Evolutionary conservation across 2,329 filamentous ascomycete genomes (phyloP).

Genomic region (Arthroderma uncinatum): DNA sequence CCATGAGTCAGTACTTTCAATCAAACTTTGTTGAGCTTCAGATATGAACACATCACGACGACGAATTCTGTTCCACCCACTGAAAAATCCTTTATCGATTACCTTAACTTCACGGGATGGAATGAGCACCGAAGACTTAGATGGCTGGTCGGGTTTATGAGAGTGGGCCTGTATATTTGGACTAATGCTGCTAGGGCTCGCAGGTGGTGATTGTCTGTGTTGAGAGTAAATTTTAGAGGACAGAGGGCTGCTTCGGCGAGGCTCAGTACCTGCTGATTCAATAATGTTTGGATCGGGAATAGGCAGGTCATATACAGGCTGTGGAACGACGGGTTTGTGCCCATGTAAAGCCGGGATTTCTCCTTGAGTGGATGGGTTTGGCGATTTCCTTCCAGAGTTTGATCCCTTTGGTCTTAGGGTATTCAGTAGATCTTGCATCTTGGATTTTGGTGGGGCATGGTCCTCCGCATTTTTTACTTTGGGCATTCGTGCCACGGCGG

Average conservation of each 20-base stretch:
- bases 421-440: background rate
- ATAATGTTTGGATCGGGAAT: background rate
- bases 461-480: background rate
- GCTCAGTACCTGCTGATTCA: background rate
- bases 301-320: too few species aligned
- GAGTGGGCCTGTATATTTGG: background rate
- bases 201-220: background rate
- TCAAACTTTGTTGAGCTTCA: slow-evolving; percentile 39
- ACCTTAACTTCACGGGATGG: background rate
- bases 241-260: background rate
- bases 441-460: background rate
- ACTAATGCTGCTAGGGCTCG: background rate
- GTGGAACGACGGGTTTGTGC: too few species aligned
- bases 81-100: background rate
- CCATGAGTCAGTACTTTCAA: slow-evolving; percentile 37
- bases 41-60: slow-evolving; percentile 38
- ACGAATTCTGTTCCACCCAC: slow-evolving; percentile 29
- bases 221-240: background rate
- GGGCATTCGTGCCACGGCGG: background rate
- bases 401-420: background rate
- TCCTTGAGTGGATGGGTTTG: background rate
- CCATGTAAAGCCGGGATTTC: background rate
- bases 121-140: background rate
- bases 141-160: background rate
- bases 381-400: background rate